These are phyloP conservation scores for Fusarium mangiferae DNA, from an alignment of 2,329 filamentous ascomycete genomes.

Conservation along the genomic window DNA sequence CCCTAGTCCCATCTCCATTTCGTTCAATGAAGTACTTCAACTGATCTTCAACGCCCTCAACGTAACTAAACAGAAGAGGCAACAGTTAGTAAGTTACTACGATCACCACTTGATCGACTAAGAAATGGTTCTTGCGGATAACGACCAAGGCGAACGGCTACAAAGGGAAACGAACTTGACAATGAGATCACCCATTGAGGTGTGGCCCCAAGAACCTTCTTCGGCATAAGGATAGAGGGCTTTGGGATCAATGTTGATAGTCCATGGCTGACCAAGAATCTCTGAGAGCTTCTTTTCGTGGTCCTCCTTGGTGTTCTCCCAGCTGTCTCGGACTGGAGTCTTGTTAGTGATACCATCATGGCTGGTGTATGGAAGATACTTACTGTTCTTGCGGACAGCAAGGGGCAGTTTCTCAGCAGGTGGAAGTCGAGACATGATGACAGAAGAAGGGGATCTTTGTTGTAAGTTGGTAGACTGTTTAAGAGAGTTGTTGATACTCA, in stretches of 20 bases:
- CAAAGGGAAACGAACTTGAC: slow-evolving; percentile 47
- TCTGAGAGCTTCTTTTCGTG: slow-evolving; percentile 57
- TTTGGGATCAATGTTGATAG: slow-evolving; percentile 58
- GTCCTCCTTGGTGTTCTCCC: slow-evolving; percentile 58
- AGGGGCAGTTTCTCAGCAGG: slow-evolving; percentile 63
- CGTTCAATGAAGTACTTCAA: slow-evolving; percentile 52
- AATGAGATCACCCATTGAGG: slow-evolving; percentile 57
- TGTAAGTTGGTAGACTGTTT: neutral
- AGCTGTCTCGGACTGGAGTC: slow-evolving; percentile 61
- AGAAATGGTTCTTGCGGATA: neutral
- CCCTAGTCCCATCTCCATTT: slow-evolving; percentile 52
- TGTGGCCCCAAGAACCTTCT: slow-evolving; percentile 53
- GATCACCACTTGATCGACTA: neutral
- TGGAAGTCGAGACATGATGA: slow-evolving; percentile 49
- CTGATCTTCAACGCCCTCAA: slow-evolving; percentile 54
- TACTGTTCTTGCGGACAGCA: slow-evolving; percentile 62
- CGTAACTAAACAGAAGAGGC: slow-evolving; percentile 51
- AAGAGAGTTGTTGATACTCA: neutral
- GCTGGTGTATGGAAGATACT: slow-evolving; percentile 13
- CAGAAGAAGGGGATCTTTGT: neutral
- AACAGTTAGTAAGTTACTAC: neutral
- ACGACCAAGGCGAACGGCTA: neutral
- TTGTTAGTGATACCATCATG: neutral
- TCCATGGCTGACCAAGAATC: slow-evolving; percentile 60
- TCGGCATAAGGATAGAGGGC: slow-evolving; percentile 60